These are phyloP conservation scores for Ophidiomyces ophidiicola DNA, from an alignment of 2,329 filamentous ascomycete species.

Conservation along the genomic window DNA sequence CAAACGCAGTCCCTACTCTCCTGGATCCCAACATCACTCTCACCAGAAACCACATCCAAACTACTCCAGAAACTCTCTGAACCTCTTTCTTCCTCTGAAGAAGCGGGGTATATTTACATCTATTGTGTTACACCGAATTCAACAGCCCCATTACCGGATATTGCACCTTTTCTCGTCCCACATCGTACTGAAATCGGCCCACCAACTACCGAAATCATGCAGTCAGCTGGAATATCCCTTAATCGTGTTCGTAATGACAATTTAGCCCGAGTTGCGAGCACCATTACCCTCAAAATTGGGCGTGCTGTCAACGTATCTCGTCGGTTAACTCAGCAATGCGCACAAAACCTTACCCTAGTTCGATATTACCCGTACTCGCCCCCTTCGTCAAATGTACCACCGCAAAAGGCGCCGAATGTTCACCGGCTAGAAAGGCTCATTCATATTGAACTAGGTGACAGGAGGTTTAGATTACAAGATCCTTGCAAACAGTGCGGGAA, in stretches of 20 bases:
- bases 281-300: conserved; percentile 55
- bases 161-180: conserved; percentile 49
- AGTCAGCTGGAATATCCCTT: conserved; percentile 24
- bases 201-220: conserved; percentile 26
- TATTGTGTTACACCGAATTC: conserved; percentile 80
- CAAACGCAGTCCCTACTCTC: conserved; percentile 42
- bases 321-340: conserved; percentile 78
- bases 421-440: conserved; percentile 82
- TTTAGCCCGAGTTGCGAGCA: conserved; percentile 37
- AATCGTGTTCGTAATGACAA: conserved; percentile 16
- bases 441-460: conserved; percentile 67
- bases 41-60: conserved; percentile 54
- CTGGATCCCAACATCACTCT: conserved; percentile 56
- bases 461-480: conserved; percentile 44
- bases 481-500: conserved; percentile 68
- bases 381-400: conserved; percentile 23
- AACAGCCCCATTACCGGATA: conserved; percentile 35
- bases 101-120: conserved; percentile 93
- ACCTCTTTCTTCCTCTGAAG: conserved; percentile 60
- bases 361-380: conserved; percentile 80
- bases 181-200: conserved; percentile 22
- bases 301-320: conserved; percentile 72
- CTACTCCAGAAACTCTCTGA: conserved; percentile 66
- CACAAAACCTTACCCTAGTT: conserved; percentile 73
- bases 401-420: conserved; percentile 54